Evolutionary conservation across 2,329 filamentous ascomycete species (phyloP).

Genomic region (Aspergillus flavus): DNA sequence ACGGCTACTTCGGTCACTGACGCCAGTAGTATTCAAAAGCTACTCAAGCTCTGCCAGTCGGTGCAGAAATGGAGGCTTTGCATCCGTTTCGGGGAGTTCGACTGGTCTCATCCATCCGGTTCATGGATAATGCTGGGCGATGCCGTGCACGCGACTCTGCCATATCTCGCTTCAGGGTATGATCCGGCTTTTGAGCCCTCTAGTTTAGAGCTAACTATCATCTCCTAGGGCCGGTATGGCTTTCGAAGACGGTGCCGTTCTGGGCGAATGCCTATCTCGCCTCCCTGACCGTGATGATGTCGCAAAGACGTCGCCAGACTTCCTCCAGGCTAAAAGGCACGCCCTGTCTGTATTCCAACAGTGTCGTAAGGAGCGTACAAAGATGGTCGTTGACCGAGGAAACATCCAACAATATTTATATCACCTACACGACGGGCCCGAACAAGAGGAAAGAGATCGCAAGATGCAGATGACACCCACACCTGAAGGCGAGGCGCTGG

Average conservation of each 20-base stretch:
- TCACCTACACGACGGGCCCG: constrained; percentile 61
- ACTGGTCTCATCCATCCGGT: constrained; percentile 60
- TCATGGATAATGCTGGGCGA: constrained; percentile 65
- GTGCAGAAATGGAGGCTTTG: constrained; percentile 65
- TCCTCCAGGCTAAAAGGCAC: constrained; percentile 36
- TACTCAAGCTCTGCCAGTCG: constrained; percentile 59
- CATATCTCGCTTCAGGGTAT: constrained; percentile 58
- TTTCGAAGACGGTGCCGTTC: constrained; percentile 61
- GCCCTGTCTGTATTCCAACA: constrained; percentile 54
- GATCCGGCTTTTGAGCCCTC: neutral
- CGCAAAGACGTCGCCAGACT: constrained; percentile 25
- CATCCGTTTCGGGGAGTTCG: constrained; percentile 57
- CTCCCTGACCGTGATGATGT: constrained; percentile 43
- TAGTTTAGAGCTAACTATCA: constrained; percentile 1
- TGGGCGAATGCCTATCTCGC: constrained; percentile 57
- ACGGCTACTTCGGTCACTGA: neutral
- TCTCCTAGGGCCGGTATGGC: constrained; percentile 59
- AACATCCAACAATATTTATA: constrained; percentile 66
- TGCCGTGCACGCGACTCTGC: constrained; percentile 65
- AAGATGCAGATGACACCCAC: constrained; percentile 44
- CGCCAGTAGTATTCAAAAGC: constrained; percentile 50
- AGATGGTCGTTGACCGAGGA: constrained; percentile 61
- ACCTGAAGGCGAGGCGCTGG: constrained; percentile 44
- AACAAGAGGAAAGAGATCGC: constrained; percentile 58
- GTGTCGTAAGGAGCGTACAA: constrained; percentile 60